phyloP scores from a whole-genome alignment of 306 rosid species.

The Hylodesmum podocarpum region DNA sequence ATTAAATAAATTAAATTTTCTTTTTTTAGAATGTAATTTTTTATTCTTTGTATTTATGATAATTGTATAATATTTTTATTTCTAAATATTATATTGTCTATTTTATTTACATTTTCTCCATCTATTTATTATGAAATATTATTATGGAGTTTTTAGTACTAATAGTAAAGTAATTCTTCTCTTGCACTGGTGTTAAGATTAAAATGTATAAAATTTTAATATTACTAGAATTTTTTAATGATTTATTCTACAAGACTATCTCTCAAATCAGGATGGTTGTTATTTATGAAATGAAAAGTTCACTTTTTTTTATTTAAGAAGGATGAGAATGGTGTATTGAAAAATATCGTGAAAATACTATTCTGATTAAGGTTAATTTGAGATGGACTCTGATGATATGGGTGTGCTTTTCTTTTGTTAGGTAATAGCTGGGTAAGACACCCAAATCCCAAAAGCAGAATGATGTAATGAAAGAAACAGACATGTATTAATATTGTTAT shows the following conservation, averaged over 20 bases:
- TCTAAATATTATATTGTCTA: background rate
- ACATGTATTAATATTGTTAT: background rate
- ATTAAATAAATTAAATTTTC: too few species aligned
- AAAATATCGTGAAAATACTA: background rate
- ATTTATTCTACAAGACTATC: too few species aligned
- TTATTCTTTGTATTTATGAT: too few species aligned
- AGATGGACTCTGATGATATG: background rate
- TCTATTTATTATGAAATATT: background rate
- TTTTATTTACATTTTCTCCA: background rate
- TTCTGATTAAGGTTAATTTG: background rate
- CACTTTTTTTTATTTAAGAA: background rate
- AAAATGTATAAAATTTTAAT: too few species aligned
- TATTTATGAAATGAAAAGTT: background rate
- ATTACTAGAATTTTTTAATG: too few species aligned
- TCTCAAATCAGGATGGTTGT: background rate
- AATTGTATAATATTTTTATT: too few species aligned
- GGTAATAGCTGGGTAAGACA: constrained; percentile 44
- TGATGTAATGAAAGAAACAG: constrained; percentile 16
- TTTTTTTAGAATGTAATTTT: too few species aligned
- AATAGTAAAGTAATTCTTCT: too few species aligned
- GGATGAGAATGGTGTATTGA: background rate
- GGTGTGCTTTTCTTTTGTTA: constrained; percentile 44
- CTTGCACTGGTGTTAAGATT: too few species aligned
- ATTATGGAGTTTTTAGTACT: background rate
- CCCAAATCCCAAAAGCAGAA: constrained; percentile 34